phyloP scores from a whole-genome alignment of 139 green algal genomes.

The Chlamydomonas urium region DNA sequence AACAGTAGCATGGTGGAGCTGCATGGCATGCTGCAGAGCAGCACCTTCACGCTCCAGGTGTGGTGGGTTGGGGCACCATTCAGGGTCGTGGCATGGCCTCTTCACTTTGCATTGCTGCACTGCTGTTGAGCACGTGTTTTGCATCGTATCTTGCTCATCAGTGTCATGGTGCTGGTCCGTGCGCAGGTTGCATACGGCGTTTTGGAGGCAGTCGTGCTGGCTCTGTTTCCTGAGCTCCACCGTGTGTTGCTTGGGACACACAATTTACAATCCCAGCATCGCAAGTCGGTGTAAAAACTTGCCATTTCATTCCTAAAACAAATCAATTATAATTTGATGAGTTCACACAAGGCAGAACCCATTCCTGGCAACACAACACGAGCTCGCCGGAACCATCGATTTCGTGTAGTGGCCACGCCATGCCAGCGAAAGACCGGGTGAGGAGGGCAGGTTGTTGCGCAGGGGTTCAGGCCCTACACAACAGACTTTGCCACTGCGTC shows the following conservation, averaged over 20 bases:
- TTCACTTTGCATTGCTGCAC: background rate
- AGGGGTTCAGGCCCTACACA: too few relatives aligned
- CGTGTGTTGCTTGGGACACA: background rate
- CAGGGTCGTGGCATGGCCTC: background rate
- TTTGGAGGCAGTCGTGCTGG: background rate
- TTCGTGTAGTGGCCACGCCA: too few relatives aligned
- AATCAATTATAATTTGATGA: too few relatives aligned
- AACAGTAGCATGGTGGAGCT: background rate
- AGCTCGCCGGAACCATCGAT: too few relatives aligned
- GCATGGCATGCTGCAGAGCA: constrained; percentile 11
- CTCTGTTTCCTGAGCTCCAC: background rate
- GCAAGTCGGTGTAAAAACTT: too few relatives aligned
- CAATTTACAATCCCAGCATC: too few relatives aligned
- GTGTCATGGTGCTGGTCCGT: background rate
- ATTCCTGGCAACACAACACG: too few relatives aligned
- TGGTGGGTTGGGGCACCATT: background rate
- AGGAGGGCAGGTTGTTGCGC: too few relatives aligned
- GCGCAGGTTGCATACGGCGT: background rate
- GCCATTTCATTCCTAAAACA: too few relatives aligned
- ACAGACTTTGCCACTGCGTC: too few relatives aligned
- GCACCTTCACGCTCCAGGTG: constrained; percentile 14
- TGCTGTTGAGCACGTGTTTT: background rate
- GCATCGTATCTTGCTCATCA: background rate
- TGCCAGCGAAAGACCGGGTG: too few relatives aligned
- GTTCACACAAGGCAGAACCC: too few relatives aligned